Conservation (phyloP, 75 land plant genomes). For the Pseudotsuga menziesii region DNA sequence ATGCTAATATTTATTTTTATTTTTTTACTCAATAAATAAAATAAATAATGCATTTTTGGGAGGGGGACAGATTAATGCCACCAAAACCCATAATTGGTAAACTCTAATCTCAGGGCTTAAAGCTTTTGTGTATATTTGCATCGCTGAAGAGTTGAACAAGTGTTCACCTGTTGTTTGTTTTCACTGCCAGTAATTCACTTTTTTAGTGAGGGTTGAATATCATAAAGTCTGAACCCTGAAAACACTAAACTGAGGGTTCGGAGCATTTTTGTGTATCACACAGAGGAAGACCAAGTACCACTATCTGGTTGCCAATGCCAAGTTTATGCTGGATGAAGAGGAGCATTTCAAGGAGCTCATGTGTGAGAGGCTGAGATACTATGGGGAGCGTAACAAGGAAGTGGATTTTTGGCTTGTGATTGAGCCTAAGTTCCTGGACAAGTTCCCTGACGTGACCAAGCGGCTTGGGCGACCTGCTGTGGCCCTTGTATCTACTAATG, state of each 20-base stretch:
- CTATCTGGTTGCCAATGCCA: slow-evolving; percentile 73
- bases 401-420: slow-evolving; percentile 95
- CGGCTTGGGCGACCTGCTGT: slow-evolving; percentile 83
- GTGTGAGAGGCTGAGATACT: slow-evolving; percentile 62
- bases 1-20: too few relatives aligned
- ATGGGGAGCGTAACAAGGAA: slow-evolving; percentile 67
- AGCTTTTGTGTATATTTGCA: not conserved
- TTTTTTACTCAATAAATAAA: too few relatives aligned
- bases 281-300: slow-evolving; percentile 29
- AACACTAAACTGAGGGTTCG: not conserved
- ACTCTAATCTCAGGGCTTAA: not conserved
- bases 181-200: not conserved
- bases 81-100: not conserved
- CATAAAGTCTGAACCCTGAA: not conserved
- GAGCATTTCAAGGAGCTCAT: slow-evolving; percentile 96
- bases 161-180: not conserved
- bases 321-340: slow-evolving; percentile 98
- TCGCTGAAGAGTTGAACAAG: not conserved
- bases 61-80: not conserved
- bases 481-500: slow-evolving; percentile 90
- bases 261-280: not conserved
- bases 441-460: slow-evolving; percentile 75
- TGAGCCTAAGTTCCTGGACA: slow-evolving; percentile 92
- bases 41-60: too few relatives aligned
- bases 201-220: not conserved